These are phyloP conservation scores for Agastache rugosa DNA, from an alignment of 257 asterid genomes.

Conservation along the genomic window DNA sequence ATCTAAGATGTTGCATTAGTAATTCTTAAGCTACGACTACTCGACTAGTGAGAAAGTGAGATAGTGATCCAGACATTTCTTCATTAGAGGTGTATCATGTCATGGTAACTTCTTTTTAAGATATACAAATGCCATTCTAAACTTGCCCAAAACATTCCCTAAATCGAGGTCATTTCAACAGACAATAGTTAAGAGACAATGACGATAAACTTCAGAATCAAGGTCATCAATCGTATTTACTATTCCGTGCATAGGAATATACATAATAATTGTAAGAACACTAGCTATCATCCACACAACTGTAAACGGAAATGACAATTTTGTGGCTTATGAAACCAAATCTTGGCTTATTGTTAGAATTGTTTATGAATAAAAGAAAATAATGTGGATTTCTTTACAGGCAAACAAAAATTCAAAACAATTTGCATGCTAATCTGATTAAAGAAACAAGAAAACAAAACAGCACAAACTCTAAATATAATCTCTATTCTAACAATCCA, in stretches of 20 bases:
- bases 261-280: background rate
- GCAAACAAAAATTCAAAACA: background rate
- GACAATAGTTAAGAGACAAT: background rate
- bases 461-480: background rate
- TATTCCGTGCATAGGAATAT: background rate
- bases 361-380: background rate
- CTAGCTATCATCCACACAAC: background rate
- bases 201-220: background rate
- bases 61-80: background rate
- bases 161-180: background rate
- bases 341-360: background rate
- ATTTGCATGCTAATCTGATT: background rate
- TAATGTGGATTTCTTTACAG: conserved; percentile 11
- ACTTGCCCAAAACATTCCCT: conserved; percentile 4
- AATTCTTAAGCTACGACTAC: conserved; percentile 2
- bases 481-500: conserved; percentile 14
- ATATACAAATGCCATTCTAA: background rate
- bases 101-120: background rate
- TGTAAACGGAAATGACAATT: background rate
- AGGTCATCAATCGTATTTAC: background rate
- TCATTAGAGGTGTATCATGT: background rate
- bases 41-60: conserved; percentile 12
- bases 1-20: conserved; percentile 7
- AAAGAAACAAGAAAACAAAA: too few species aligned
- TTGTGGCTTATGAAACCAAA: background rate